Conservation (phyloP, 371 early-diverging fungal genomes). For the Rhizopus stolonifer region DNA sequence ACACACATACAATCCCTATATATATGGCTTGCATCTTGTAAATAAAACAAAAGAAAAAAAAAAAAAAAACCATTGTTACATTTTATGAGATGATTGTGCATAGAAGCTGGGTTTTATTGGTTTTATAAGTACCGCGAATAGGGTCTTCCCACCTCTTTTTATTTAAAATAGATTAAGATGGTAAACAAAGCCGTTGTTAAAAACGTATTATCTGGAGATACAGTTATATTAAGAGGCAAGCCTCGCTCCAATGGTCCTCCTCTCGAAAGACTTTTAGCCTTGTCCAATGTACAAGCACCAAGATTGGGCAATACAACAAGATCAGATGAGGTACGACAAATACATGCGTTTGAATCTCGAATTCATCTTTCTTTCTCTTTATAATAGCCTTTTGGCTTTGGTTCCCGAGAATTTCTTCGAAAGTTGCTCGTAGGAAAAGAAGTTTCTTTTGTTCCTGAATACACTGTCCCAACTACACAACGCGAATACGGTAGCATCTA, state of each 20-base stretch:
- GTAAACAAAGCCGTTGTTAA: constrained; percentile 72
- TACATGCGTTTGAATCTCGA: background rate
- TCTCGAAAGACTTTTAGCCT: constrained; percentile 79
- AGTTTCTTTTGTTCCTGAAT: constrained; percentile 81
- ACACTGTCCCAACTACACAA: constrained; percentile 59
- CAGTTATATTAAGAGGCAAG: constrained; percentile 82
- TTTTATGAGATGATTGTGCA: too few relatives aligned
- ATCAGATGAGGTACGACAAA: constrained; percentile 71
- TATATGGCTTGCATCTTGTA: too few relatives aligned
- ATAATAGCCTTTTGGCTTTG: constrained; percentile 81
- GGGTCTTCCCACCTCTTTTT: background rate
- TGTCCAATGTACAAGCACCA: constrained; percentile 84
- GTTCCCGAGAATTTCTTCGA: constrained; percentile 87
- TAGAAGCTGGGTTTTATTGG: background rate
- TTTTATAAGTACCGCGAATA: background rate
- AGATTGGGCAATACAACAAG: constrained; percentile 80
- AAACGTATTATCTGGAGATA: constrained; percentile 89
- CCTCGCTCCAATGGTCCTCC: constrained; percentile 82
- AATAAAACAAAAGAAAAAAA: too few relatives aligned
- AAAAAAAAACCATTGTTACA: too few relatives aligned
- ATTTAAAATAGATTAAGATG: constrained; percentile 3
- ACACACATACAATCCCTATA: too few relatives aligned
- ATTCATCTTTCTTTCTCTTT: background rate
- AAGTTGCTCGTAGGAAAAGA: constrained; percentile 87
- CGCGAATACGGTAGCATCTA: constrained; percentile 74